These are phyloP conservation scores for Nitzschia palea DNA, from an alignment of 108 stramenopile genomes.

Conservation along the genomic window DNA sequence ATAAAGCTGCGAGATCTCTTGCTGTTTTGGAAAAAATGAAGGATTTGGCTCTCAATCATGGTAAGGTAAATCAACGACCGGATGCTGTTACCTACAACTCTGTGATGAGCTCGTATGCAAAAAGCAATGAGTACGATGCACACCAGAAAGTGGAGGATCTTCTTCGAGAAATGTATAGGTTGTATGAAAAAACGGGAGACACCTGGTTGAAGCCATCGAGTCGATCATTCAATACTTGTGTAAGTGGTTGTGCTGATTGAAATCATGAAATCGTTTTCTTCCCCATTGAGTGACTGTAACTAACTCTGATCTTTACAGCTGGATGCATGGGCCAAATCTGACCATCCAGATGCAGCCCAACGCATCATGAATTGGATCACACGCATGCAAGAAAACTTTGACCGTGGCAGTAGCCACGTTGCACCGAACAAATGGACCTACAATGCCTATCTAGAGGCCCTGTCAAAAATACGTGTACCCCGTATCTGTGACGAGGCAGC, in stretches of 20 bases:
- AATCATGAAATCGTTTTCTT: background rate
- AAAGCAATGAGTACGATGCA: constrained; percentile 16
- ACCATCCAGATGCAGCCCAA: constrained; percentile 1
- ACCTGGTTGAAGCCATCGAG: constrained; percentile 14
- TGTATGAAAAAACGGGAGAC: constrained; percentile 17
- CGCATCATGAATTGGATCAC: constrained; percentile 19
- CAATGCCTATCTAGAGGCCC: constrained; percentile 27
- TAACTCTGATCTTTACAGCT: background rate
- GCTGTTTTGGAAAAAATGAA: constrained; percentile 26
- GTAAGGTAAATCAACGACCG: constrained; percentile 6
- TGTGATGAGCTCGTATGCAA: constrained; percentile 29
- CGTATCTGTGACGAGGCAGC: constrained; percentile 19
- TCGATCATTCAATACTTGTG: constrained; percentile 28
- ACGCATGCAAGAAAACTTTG: constrained; percentile 16
- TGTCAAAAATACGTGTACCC: constrained; percentile 18
- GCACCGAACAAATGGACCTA: constrained; percentile 30
- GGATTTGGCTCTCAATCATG: background rate
- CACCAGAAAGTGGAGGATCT: constrained; percentile 28
- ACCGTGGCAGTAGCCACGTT: constrained; percentile 15
- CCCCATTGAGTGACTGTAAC: background rate
- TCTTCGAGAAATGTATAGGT: constrained; percentile 22
- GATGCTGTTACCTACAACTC: constrained; percentile 35
- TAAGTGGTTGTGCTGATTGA: background rate
- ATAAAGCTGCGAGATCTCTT: constrained; percentile 18
- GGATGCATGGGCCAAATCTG: constrained; percentile 26